Evolutionary conservation across 2,329 filamentous ascomycete species (phyloP).

Genomic region (Dactylellina cionopaga): DNA sequence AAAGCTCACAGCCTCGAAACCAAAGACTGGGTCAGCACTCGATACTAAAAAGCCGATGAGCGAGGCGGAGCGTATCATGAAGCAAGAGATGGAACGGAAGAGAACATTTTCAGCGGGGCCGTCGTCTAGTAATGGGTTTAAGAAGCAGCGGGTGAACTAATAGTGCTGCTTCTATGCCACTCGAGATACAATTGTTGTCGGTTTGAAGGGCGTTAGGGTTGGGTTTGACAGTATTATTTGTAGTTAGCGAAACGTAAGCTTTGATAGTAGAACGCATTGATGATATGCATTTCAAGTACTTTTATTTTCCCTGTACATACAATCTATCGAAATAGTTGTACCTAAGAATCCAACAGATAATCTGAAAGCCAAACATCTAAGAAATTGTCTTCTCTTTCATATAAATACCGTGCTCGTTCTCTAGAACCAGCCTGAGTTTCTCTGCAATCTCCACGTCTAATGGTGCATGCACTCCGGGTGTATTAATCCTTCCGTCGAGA

Average conservation of each 20-base stretch:
- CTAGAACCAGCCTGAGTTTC: conserved; percentile 79
- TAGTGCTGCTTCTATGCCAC: background rate
- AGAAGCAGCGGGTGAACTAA: conserved; percentile 53
- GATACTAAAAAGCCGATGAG: conserved; percentile 80
- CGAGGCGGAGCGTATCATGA: conserved; percentile 89
- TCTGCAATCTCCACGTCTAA: conserved; percentile 77
- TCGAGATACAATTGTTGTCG: conserved; percentile 3
- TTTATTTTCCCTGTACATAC: conserved; percentile 21
- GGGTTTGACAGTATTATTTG: background rate
- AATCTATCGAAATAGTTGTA: background rate
- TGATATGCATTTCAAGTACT: background rate
- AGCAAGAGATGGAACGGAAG: conserved; percentile 79
- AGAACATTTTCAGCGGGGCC: conserved; percentile 64
- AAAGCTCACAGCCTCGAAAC: conserved; percentile 76
- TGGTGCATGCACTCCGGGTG: conserved; percentile 80
- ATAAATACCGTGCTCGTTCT: conserved; percentile 79
- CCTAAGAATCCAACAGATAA: background rate
- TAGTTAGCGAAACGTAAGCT: background rate
- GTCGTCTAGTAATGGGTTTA: conserved; percentile 49
- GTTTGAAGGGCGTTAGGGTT: background rate
- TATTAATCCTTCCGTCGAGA: conserved; percentile 75
- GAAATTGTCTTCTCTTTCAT: conserved; percentile 74
- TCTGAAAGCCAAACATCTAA: conserved; percentile 57
- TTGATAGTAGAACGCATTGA: background rate
- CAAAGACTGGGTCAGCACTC: conserved; percentile 60